Evolutionary conservation across 1,284 basidiomycete species (phyloP).

Genomic region (Cryptococcus neoformans): DNA sequence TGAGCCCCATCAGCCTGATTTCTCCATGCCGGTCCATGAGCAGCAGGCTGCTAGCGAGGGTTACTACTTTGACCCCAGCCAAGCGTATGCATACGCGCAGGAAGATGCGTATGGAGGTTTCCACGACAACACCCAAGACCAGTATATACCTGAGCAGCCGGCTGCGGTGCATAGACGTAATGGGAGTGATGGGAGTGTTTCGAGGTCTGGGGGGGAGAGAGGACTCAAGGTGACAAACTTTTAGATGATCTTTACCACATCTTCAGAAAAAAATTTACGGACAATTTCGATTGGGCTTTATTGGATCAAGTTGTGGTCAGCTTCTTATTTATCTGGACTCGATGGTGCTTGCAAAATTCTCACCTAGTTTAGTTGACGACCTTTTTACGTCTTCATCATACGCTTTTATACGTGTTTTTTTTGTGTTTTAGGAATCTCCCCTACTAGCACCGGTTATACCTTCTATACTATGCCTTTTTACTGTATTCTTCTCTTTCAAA

Average conservation of each 20-base stretch:
- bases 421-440: too few species aligned
- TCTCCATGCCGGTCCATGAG: slow-evolving; percentile 2
- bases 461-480: too few species aligned
- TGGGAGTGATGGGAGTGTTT: slow-evolving; percentile 11
- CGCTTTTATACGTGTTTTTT: too few species aligned
- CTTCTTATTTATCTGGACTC: not conserved
- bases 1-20: slow-evolving; percentile 11
- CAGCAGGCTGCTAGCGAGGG: not conserved
- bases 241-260: not conserved
- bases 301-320: not conserved
- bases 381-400: too few species aligned
- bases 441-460: too few species aligned
- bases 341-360: not conserved
- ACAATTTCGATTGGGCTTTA: not conserved
- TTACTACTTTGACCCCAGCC: slow-evolving; percentile 46
- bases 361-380: slow-evolving; percentile 27
- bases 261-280: not conserved
- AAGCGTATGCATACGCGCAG: slow-evolving; percentile 30
- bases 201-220: slow-evolving; percentile 4
- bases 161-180: slow-evolving; percentile 2
- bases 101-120: slow-evolving; percentile 28
- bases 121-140: slow-evolving; percentile 9
- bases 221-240: slow-evolving; percentile 11
- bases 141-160: not conserved
- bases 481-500: too few species aligned